A percentile compares a stretch with the other conserved stretches of the same genome.
These are phyloP conservation scores for Colletotrichum noveboracense DNA, from an alignment of 2,329 filamentous ascomycete species.

Conservation along the genomic window DNA sequence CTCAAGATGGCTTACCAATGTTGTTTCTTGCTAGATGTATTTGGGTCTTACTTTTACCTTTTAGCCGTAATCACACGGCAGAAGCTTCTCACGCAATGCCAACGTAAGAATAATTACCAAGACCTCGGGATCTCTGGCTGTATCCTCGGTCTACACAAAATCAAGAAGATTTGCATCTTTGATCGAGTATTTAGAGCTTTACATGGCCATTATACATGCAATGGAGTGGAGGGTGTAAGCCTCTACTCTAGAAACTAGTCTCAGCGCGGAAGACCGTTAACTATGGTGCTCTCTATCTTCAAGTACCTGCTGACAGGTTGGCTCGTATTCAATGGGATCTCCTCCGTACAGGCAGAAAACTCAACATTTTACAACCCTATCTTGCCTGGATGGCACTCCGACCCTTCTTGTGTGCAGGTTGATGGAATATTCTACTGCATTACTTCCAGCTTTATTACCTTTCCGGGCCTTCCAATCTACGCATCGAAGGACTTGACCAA, in stretches of 20 bases:
- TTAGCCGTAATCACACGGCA: neutral
- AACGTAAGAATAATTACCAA: neutral
- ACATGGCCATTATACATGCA: too few relatives aligned
- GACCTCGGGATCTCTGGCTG: rapidly evolving
- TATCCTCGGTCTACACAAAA: rapidly evolving
- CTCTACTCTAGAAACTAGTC: too few relatives aligned
- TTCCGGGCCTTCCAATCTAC: neutral
- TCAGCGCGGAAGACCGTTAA: neutral
- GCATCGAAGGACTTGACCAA: neutral
- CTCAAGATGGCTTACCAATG: neutral
- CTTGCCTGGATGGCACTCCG: neutral
- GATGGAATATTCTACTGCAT: neutral
- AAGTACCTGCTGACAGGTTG: neutral
- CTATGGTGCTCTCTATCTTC: neutral
- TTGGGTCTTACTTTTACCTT: rapidly evolving
- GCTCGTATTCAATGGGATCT: neutral
- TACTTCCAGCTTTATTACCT: neutral
- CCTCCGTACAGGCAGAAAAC: neutral
- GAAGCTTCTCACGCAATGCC: neutral
- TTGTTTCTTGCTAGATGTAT: neutral
- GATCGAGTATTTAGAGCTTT: neutral
- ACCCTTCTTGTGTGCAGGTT: neutral
- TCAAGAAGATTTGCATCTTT: neutral
- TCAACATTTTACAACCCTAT: neutral
- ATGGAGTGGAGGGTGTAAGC: too few relatives aligned